Evolutionary conservation across 495 filamentous ascomycete species (phyloP), one percentile per base, ranked within the genome.

Genomic region (Annulohypoxylon moriforme): DNA sequence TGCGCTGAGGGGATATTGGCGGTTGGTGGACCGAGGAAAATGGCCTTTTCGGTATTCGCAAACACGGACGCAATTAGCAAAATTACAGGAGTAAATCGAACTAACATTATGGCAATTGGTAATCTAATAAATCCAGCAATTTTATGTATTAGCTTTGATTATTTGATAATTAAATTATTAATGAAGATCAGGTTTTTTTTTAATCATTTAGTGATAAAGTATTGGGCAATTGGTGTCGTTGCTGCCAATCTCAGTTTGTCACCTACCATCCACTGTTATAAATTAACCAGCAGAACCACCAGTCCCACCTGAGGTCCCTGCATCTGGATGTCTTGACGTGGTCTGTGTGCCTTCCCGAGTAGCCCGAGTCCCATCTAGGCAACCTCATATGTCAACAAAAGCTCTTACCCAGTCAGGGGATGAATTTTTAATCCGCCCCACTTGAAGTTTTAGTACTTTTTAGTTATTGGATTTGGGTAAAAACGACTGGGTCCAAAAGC

Each of bases 11-110:
- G 86, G 31, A 92, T 74, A 33, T 80, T 76, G 72, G 85, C 69
- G 9, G 81, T 67, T 14, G 79, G 69, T 20, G 96, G 96, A 22
- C 85, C 94, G 44, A 91, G 78, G 82, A 99, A 98, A 74, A 99
- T 93, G 72, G 86, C 85, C 79, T 99, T 99, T 79, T 99, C 96
- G 67, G 91, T 90, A 77, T 99, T 98, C 76, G 88, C 93, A 68
- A 75, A 64, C 33, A 52, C 76, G 13, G 46, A 44, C 24, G 67
- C 38, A 55, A 72, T 55, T 1, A 73, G 36, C 22, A 61, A 27
- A 25, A 60, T 56, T 50, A 71, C 9, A 34, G 68, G 62, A 44
- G 31, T 22, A 18, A 67, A 29, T 22, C 65, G 42, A 25, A 60
- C 49, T 14, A 69, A 60, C 55, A 76, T 71, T 13, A 36, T 71